Evolutionary conservation across 164 flowering plant species (phyloP).

Genomic region (Litsea cubeba): DNA sequence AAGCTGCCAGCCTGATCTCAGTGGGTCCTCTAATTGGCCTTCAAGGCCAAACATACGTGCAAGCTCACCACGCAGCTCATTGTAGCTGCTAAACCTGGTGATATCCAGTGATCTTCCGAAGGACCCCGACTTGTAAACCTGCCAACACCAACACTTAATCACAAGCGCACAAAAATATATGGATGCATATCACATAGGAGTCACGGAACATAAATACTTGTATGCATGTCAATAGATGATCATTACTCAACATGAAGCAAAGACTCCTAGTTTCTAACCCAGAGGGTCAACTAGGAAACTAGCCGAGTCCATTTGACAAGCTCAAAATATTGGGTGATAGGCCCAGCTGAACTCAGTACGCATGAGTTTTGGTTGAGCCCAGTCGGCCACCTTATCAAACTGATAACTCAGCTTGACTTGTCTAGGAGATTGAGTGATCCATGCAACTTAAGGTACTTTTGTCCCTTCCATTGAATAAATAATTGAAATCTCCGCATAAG

Average conservation of each 20-base stretch:
- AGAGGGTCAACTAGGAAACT: not conserved
- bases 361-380: too few relatives aligned
- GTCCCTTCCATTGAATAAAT: too few relatives aligned
- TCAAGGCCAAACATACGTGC: slow-evolving; percentile 92
- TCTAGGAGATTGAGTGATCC: too few relatives aligned
- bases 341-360: too few relatives aligned
- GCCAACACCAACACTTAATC: slow-evolving; percentile 9
- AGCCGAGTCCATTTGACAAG: too few relatives aligned
- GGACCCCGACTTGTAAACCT: slow-evolving; percentile 93
- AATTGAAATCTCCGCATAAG: too few relatives aligned
- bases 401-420: too few relatives aligned
- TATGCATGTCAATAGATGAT: not conserved
- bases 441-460: too few relatives aligned
- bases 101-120: slow-evolving; percentile 92
- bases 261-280: not conserved
- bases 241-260: too few relatives aligned
- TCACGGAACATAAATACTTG: not conserved
- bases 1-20: slow-evolving; percentile 99
- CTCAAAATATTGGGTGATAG: too few relatives aligned
- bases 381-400: too few relatives aligned
- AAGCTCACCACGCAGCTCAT: slow-evolving; percentile 86
- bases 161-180: not conserved
- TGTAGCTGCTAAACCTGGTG: slow-evolving; percentile 82
- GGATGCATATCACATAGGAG: not conserved
- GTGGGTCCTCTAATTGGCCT: slow-evolving; percentile 93